These are phyloP conservation scores for Penicillium angulare DNA, from an alignment of 495 filamentous ascomycete genomes.

Conservation along the genomic window DNA sequence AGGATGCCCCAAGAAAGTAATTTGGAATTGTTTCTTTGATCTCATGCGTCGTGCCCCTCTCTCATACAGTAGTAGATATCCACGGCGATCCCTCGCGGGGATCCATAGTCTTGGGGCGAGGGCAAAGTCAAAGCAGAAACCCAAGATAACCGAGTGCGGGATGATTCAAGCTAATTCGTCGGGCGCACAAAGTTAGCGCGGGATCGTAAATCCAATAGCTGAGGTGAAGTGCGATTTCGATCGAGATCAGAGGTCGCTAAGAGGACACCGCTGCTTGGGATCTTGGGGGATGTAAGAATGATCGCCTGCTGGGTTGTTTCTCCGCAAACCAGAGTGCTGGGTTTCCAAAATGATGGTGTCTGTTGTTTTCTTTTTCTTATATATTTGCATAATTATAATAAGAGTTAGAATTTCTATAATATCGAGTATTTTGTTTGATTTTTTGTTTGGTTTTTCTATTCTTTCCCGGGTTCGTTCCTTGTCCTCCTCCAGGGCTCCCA, in stretches of 20 bases:
- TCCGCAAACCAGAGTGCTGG: not conserved
- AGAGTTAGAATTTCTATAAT: too few relatives aligned
- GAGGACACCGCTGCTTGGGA: too few relatives aligned
- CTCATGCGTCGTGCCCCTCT: not conserved
- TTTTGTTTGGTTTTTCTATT: not conserved
- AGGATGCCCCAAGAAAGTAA: too few relatives aligned
- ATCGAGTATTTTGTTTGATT: too few relatives aligned
- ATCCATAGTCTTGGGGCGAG: conserved; percentile 7
- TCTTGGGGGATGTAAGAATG: too few relatives aligned
- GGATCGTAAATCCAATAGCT: conserved; percentile 19
- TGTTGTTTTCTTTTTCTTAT: too few relatives aligned
- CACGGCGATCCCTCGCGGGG: conserved; percentile 18
- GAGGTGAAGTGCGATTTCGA: conserved; percentile 9
- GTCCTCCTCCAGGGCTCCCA: not conserved
- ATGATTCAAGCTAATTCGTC: conserved; percentile 13
- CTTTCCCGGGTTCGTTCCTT: too few relatives aligned
- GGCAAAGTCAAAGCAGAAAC: conserved; percentile 1
- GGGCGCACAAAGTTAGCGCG: conserved; percentile 16
- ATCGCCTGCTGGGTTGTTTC: not conserved
- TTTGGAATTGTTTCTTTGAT: not conserved
- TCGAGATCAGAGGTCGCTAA: conserved; percentile 1
- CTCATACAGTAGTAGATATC: not conserved
- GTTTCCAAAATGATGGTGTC: not conserved
- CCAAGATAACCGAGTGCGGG: conserved; percentile 16
- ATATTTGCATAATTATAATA: too few relatives aligned